Conservation (phyloP, 805 yeast species). For the Wickerhamomyces mucosus region DNA sequence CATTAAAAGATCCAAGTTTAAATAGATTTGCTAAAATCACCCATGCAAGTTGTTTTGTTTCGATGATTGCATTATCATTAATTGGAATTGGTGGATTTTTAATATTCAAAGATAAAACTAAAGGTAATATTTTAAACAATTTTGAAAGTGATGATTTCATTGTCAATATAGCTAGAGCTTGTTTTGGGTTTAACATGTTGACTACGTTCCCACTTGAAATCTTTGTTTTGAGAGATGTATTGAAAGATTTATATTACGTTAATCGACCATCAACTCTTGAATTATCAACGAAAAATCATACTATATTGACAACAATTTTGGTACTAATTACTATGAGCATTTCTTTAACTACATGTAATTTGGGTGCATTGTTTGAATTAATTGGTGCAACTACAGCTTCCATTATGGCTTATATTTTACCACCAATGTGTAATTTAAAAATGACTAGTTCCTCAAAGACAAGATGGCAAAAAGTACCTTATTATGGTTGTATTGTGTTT, state of each 20-base stretch:
- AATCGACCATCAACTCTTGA: slow-evolving; percentile 28
- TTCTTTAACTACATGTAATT: slow-evolving; percentile 72
- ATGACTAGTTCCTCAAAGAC: slow-evolving; percentile 40
- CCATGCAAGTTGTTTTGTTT: slow-evolving; percentile 73
- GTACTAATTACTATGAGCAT: slow-evolving; percentile 66
- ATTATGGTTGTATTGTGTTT: slow-evolving; percentile 52
- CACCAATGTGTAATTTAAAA: slow-evolving; percentile 74
- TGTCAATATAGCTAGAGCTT: slow-evolving; percentile 80
- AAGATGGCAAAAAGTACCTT: slow-evolving; percentile 39
- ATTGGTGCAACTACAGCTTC: slow-evolving; percentile 94
- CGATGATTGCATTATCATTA: slow-evolving; percentile 66
- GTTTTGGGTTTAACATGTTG: slow-evolving; percentile 87
- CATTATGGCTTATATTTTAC: slow-evolving; percentile 83
- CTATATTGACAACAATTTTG: slow-evolving; percentile 52
- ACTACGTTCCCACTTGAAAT: slow-evolving; percentile 88
- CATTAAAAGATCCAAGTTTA: slow-evolving; percentile 67
- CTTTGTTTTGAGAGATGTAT: slow-evolving; percentile 81
- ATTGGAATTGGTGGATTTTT: slow-evolving; percentile 77
- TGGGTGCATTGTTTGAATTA: slow-evolving; percentile 82
- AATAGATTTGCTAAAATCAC: slow-evolving; percentile 69
- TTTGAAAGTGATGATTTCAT: slow-evolving; percentile 66
- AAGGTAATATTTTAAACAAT: slow-evolving; percentile 83
- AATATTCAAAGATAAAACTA: slow-evolving; percentile 66
- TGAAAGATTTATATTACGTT: slow-evolving; percentile 49
- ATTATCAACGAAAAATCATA: slow-evolving; percentile 41